Evolutionary conservation across 495 filamentous ascomycete genomes (phyloP), one percentile per base, ranked within the genome.

Genomic region (Xylaria curta): DNA sequence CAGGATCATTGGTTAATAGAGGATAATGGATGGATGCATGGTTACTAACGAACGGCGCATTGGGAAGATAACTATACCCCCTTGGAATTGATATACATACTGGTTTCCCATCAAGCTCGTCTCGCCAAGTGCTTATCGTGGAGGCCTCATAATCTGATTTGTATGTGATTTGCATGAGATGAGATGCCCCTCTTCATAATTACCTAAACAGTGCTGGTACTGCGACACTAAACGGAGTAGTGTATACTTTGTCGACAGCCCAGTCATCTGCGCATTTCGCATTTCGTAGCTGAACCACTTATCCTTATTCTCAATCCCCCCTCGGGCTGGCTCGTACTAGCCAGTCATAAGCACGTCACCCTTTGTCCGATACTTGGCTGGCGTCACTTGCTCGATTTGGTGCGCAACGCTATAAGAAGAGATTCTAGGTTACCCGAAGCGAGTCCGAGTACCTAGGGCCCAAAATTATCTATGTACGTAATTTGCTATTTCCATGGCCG

Each of bases 1-100:
- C 65, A 78, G 73, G 68, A 67, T 78, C 71, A 78, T 79, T 72
- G 77, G 76, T 69, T 79, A 69, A 78, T 75, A 62, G 73, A 59
- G 70, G 19, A 42, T 13, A 26, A 58, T 40, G 24, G 9, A 69
- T 47, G 68, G 3, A 69, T 47, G 68, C 38, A 54, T 51, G 68
- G 44, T 38, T 47, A 40, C 53, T 71, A 49, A 65, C n/a, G 62
- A 56, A 60, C 62, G 69, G 69, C 61, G 69, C 61, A 65, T 59
- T 44, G 61, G 54, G 49, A 61, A 24, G 65, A 59, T 66, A 66
- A 66, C 46, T 66, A 68, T 68, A 68, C 66, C 66, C 64, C 64
- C 58, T 38, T 60, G 38, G 66, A 47, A 68, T 68, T 59, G 53
- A 58, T 46, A 60, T 26, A 46, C 36, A 21, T 59, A 42, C 28